Percentiles rank a stretch among this genome's conserved stretches.
phyloP scores from a whole-genome alignment of 352 stramenopile genomes.

The Globisporangium parvum region DNA sequence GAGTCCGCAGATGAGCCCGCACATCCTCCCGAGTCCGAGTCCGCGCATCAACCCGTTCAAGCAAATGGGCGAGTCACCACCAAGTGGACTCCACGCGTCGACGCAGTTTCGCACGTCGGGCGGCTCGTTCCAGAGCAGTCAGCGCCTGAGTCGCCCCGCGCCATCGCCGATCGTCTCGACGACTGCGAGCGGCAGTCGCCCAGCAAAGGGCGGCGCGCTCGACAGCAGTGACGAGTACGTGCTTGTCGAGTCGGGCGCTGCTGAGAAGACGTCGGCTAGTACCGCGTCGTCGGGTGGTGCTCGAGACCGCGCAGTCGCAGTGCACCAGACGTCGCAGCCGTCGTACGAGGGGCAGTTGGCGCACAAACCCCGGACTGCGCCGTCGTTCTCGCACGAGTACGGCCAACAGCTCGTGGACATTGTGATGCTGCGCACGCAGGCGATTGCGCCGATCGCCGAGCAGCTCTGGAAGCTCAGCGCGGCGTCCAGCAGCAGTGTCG shows the following conservation, averaged over 20 bases:
- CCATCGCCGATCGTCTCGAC: background rate
- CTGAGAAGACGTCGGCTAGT: slow-evolving; percentile 17
- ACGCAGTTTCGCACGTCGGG: slow-evolving; percentile 4
- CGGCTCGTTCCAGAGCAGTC: slow-evolving; percentile 1
- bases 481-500: background rate
- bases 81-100: slow-evolving; percentile 16
- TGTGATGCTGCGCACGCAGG: slow-evolving; percentile 49
- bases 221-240: slow-evolving; percentile 68
- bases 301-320: background rate
- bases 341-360: background rate
- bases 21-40: slow-evolving; percentile 45
- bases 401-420: slow-evolving; percentile 64
- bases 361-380: background rate
- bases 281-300: background rate
- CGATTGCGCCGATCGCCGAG: slow-evolving; percentile 57
- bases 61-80: slow-evolving; percentile 35
- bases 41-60: slow-evolving; percentile 77
- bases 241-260: slow-evolving; percentile 36
- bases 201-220: slow-evolving; percentile 22
- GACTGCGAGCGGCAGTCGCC: background rate
- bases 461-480: slow-evolving; percentile 50
- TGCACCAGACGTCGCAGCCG: background rate
- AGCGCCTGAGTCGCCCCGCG: slow-evolving; percentile 2
- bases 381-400: slow-evolving; percentile 33
- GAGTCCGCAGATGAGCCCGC: slow-evolving; percentile 65